Evolutionary conservation across 805 yeast genomes (phyloP).

Genomic region (Metschnikowia picachoensis): DNA sequence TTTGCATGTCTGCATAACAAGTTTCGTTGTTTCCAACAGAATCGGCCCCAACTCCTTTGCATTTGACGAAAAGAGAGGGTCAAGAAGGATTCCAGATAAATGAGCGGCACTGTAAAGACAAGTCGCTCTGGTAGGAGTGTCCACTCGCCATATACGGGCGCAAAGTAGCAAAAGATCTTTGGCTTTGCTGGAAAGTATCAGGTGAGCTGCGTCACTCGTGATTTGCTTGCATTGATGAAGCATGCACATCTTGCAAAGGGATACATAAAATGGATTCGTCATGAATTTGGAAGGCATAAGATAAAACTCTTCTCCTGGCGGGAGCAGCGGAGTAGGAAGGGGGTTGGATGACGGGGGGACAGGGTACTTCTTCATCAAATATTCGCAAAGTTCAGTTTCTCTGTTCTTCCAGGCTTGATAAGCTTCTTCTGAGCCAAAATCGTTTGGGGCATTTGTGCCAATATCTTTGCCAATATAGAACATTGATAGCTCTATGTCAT

Average conservation of each 20-base stretch:
- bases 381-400: constrained; percentile 23
- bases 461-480: constrained; percentile 36
- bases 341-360: constrained; percentile 31
- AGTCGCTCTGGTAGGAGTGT: constrained; percentile 45
- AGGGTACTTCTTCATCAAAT: constrained; percentile 26
- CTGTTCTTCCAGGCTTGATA: constrained; percentile 34
- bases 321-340: constrained; percentile 29
- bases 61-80: constrained; percentile 20
- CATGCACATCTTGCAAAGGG: constrained; percentile 42
- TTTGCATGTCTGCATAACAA: constrained; percentile 28
- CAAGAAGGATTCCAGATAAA: constrained; percentile 28
- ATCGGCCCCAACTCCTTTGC: constrained; percentile 29
- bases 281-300: constrained; percentile 31
- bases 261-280: constrained; percentile 37
- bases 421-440: constrained; percentile 22
- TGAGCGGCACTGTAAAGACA: constrained; percentile 49
- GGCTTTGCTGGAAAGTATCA: constrained; percentile 37
- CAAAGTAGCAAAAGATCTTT: constrained; percentile 42
- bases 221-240: constrained; percentile 16
- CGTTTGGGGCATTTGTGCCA: constrained; percentile 35
- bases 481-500: constrained; percentile 31
- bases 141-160: constrained; percentile 57
- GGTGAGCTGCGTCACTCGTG: constrained; percentile 3
- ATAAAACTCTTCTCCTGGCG: constrained; percentile 36
- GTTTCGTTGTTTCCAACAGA: constrained; percentile 23